Percentiles rank a stretch among this genome's conserved stretches.
phyloP scores from a whole-genome alignment of 2,329 filamentous ascomycete species.

The Penicillium sp. region DNA sequence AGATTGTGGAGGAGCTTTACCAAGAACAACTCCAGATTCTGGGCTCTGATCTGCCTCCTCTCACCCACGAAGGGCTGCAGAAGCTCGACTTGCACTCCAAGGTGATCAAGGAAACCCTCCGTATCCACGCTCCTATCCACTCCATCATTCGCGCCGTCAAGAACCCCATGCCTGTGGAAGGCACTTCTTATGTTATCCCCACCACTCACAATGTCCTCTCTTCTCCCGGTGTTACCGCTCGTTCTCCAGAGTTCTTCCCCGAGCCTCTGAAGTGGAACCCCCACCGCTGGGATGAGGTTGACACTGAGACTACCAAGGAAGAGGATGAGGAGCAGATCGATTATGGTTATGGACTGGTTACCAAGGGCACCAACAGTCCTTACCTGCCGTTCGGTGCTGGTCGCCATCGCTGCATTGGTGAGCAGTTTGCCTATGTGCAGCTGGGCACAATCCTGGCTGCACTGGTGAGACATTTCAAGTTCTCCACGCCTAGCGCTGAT shows the following conservation, averaged over 20 bases:
- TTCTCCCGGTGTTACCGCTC: slow-evolving; percentile 76
- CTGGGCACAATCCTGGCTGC: slow-evolving; percentile 79
- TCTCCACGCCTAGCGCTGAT: slow-evolving; percentile 56
- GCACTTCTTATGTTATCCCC: slow-evolving; percentile 79
- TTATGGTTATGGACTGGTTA: slow-evolving; percentile 90
- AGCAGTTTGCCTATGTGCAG: slow-evolving; percentile 94
- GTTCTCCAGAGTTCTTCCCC: slow-evolving; percentile 73
- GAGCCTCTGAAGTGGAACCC: slow-evolving; percentile 83
- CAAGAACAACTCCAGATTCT: slow-evolving; percentile 74
- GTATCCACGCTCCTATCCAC: slow-evolving; percentile 89
- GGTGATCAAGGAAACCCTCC: slow-evolving; percentile 87
- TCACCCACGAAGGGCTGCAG: slow-evolving; percentile 74
- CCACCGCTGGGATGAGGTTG: slow-evolving; percentile 75
- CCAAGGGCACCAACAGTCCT: slow-evolving; percentile 83
- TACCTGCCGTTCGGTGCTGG: slow-evolving; percentile 95
- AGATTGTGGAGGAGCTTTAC: slow-evolving; percentile 79
- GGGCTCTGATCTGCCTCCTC: slow-evolving; percentile 69
- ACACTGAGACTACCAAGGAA: slow-evolving; percentile 43
- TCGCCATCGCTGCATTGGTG: slow-evolving; percentile 89
- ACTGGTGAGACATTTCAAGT: slow-evolving; percentile 74
- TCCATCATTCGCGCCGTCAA: slow-evolving; percentile 93
- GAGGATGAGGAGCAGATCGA: slow-evolving; percentile 74
- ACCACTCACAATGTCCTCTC: slow-evolving; percentile 77
- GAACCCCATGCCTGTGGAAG: slow-evolving; percentile 76
- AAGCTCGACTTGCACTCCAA: slow-evolving; percentile 78